A percentile compares a stretch with the other conserved stretches of the same genome.
phyloP scores from a whole-genome alignment of 2,329 filamentous ascomycete genomes.

The Aspergillus floridensis region DNA sequence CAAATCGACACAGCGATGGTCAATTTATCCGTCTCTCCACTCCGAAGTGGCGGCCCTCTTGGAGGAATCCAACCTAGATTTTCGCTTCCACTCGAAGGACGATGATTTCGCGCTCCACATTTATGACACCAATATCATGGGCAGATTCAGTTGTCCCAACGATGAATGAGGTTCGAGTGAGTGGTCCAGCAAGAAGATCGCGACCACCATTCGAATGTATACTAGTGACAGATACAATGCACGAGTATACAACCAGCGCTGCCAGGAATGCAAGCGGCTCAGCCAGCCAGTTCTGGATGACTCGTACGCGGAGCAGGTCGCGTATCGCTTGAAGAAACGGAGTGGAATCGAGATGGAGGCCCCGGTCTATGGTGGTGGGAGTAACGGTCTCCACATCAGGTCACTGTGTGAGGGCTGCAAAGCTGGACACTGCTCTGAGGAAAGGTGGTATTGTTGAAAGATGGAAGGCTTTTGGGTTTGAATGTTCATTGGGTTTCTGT shows the following conservation, averaged over 20 bases:
- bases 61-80: constrained; percentile 28
- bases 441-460: too few relatives aligned
- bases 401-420: constrained; percentile 35
- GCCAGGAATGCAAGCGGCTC: constrained; percentile 35
- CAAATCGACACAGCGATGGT: constrained; percentile 26
- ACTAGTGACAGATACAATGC: constrained; percentile 41
- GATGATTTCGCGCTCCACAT: constrained; percentile 13
- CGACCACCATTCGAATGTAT: constrained; percentile 46
- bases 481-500: too few relatives aligned
- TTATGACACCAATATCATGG: constrained; percentile 45
- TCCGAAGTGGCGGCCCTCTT: constrained; percentile 31
- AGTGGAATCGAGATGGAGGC: constrained; percentile 30
- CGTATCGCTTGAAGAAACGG: constrained; percentile 46
- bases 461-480: too few relatives aligned
- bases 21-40: constrained; percentile 35
- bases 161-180: constrained; percentile 26
- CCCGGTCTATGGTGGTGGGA: constrained; percentile 10
- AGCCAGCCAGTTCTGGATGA: constrained; percentile 36
- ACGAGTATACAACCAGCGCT: constrained; percentile 46
- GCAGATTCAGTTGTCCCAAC: constrained; percentile 41
- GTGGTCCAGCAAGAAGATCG: constrained; percentile 44
- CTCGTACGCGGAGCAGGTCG: constrained; percentile 44
- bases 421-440: not conserved
- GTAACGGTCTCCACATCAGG: constrained; percentile 28
- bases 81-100: constrained; percentile 31